Base-by-base conservation (phyloP, 2,329 filamentous ascomycete genomes). In the Domatiomyces globalis region DNA sequence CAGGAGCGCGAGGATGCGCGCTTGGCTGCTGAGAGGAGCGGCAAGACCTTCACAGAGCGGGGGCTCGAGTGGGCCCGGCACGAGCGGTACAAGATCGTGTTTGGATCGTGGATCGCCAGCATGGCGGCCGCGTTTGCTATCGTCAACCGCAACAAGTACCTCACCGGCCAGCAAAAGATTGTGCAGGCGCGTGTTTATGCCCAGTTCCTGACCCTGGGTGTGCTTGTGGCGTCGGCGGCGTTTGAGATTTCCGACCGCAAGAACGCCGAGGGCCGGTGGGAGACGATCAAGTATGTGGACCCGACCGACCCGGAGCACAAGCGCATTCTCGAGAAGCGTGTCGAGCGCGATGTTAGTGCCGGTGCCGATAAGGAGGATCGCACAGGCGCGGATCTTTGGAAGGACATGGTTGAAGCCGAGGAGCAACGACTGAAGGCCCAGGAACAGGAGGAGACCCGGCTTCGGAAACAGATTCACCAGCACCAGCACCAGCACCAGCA, bases 181-280 rank as follows among this genome's bases (percentile, higher is more conserved):
- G 89, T 95, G 15, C 89, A 95, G 75, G 89, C 88, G 20, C 83
- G 89, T 78, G 84, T 95, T 58, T 95, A 95, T 69, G 89, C 89
- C 2, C 89, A 95, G 73, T 87, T 85, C 5, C 72, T 94, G 61
- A 94, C 89, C 4, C 73, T 95, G 46, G 85, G 83, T 57, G 87
- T 95, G 49, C 74, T 95, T 51, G 78, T 94, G 63, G 80, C 86
- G 51, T 85, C 81, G 29, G 87, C 90, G 46, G 84, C 80, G 9
- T 84, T 95, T 61, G 89, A 95, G 79, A 77, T 81, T 43, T 73
- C 72, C 50, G 92, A 98, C 68, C 84, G 84, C 59, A 82, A 81
- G 65, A 78, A 78, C 64, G 33, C 9, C 10, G 33, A 39, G 33
- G 85, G 83, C 12, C 55, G 56, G 39, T 59, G 51, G 22, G 58